Evolutionary conservation across 495 filamentous ascomycete genomes (phyloP).

Genomic region (Peziza echinospora): DNA sequence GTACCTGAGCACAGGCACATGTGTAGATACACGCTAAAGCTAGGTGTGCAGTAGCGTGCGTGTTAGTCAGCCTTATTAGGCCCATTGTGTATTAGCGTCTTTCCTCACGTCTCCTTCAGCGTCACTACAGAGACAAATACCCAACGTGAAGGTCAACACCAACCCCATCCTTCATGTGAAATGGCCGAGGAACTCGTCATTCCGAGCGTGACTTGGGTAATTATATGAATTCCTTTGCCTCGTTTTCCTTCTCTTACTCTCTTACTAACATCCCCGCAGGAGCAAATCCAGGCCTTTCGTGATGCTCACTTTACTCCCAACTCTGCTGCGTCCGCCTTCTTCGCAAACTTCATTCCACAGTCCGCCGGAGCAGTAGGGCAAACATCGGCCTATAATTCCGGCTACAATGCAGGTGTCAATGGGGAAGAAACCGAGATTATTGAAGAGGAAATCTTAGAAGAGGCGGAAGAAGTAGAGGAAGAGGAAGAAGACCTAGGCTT

Average conservation of each 20-base stretch:
- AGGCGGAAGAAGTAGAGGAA: conserved; percentile 22
- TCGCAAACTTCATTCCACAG: neutral
- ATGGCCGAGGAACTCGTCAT: neutral
- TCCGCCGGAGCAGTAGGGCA: too few species aligned
- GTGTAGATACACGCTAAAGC: too few species aligned
- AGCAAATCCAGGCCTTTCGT: neutral
- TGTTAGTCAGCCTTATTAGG: too few species aligned
- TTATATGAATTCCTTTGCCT: neutral
- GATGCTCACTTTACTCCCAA: neutral
- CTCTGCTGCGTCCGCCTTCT: neutral
- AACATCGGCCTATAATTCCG: neutral
- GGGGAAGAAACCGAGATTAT: neutral
- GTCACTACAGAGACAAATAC: too few species aligned
- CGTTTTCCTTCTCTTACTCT: neutral
- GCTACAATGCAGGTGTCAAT: neutral
- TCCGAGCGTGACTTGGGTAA: too few species aligned
- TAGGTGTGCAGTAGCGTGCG: too few species aligned
- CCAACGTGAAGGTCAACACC: too few species aligned
- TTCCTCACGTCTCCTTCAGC: too few species aligned
- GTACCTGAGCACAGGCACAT: too few species aligned
- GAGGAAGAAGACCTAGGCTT: conserved; percentile 64
- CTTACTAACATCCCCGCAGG: neutral
- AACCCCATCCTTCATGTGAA: neutral
- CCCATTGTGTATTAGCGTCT: too few species aligned
- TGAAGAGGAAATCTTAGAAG: neutral